Evolutionary conservation across 2,329 filamentous ascomycete species (phyloP).

Genomic region (Arthrobotrys iridis): DNA sequence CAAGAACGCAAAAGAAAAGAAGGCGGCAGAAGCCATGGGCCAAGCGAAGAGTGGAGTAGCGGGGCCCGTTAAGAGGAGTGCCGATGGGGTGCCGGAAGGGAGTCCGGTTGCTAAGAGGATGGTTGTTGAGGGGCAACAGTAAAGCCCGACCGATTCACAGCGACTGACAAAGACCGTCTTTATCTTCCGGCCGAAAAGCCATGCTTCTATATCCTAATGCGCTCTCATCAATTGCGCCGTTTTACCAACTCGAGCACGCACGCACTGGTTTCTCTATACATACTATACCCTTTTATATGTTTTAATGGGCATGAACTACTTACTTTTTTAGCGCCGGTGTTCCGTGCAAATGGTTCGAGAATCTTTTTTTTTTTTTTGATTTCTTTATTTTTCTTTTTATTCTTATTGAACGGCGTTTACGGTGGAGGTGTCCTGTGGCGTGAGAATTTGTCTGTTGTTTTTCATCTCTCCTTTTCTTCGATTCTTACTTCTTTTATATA

Average conservation of each 20-base stretch:
- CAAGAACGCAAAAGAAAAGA: conserved; percentile 49
- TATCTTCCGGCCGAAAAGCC: too few relatives aligned
- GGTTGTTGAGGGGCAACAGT: conserved; percentile 37
- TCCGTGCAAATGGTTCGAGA: conserved; percentile 15
- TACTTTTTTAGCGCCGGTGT: conserved; percentile 12
- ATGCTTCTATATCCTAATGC: not conserved
- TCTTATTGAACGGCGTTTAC: not conserved
- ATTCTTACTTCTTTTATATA: not conserved
- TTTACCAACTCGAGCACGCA: not conserved
- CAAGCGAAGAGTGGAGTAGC: conserved; percentile 15
- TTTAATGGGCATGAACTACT: conserved; percentile 10
- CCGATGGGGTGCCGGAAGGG: conserved; percentile 14
- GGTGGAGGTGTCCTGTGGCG: not conserved
- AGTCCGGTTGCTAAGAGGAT: conserved; percentile 32
- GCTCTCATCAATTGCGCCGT: too few relatives aligned
- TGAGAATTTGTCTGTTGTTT: not conserved
- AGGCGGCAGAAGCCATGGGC: conserved; percentile 37
- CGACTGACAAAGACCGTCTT: too few relatives aligned
- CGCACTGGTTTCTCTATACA: not conserved
- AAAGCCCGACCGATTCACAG: too few relatives aligned
- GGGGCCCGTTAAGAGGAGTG: conserved; percentile 20
- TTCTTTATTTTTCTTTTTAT: not conserved
- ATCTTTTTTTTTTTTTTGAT: not conserved
- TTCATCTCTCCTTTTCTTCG: not conserved
- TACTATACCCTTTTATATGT: conserved; percentile 5